Evolutionary conservation across 192 early-diverging fungal genomes (phyloP).

Genomic region (Coemansia biformis): DNA sequence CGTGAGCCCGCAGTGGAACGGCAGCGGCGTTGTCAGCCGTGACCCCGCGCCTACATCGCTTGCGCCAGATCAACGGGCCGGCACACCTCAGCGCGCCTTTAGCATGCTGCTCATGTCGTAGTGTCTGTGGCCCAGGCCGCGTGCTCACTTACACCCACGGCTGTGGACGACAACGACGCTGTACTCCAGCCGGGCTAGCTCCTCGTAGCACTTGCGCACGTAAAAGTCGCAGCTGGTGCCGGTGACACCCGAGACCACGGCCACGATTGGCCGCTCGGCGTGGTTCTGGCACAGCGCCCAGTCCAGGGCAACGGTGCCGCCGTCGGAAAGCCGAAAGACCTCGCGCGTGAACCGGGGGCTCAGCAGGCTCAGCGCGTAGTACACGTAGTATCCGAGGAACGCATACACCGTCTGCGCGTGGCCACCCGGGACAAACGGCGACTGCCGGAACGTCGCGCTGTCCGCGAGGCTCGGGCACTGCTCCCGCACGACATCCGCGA

Average conservation of each 20-base stretch:
- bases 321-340: slow-evolving; percentile 69
- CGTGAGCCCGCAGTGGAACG: slow-evolving; percentile 80
- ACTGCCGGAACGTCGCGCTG: slow-evolving; percentile 56
- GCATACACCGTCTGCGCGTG: slow-evolving; percentile 69
- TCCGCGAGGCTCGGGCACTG: slow-evolving; percentile 56
- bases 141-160: slow-evolving; percentile 66
- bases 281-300: slow-evolving; percentile 64
- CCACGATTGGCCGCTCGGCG: slow-evolving; percentile 63
- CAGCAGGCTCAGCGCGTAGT: slow-evolving; percentile 46
- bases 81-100: not conserved
- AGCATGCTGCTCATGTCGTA: too few relatives aligned
- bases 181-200: slow-evolving; percentile 59
- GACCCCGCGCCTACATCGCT: slow-evolving; percentile 54
- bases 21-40: slow-evolving; percentile 64
- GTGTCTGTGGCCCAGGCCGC: too few relatives aligned
- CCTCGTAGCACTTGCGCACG: slow-evolving; percentile 68
- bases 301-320: slow-evolving; percentile 80
- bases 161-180: slow-evolving; percentile 80
- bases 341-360: slow-evolving; percentile 47
- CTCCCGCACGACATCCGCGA: slow-evolving; percentile 26
- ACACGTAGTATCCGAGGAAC: slow-evolving; percentile 44
- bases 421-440: slow-evolving; percentile 66
- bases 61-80: too few relatives aligned
- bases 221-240: slow-evolving; percentile 91
- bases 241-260: slow-evolving; percentile 85